phyloP scores from a whole-genome alignment of 176 grass and related monocot genomes.

The Zoysia pacifica region DNA sequence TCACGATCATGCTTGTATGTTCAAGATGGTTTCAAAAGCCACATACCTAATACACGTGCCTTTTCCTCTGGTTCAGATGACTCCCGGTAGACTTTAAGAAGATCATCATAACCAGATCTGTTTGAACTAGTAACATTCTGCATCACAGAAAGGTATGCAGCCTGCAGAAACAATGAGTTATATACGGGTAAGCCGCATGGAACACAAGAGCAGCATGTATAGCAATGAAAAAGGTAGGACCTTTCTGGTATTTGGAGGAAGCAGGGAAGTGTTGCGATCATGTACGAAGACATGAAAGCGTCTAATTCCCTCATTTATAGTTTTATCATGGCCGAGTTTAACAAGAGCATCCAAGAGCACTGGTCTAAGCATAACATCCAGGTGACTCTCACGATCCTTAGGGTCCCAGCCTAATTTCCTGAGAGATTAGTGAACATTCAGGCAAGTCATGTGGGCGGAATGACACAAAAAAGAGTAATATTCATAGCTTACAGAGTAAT shows the following conservation, averaged over 20 bases:
- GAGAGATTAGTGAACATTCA: constrained; percentile 12
- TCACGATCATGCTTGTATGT: constrained; percentile 27
- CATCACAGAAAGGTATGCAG: constrained; percentile 85
- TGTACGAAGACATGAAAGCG: constrained; percentile 65
- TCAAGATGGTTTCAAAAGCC: constrained; percentile 20
- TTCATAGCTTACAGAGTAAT: background rate
- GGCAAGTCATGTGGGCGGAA: background rate
- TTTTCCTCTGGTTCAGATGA: constrained; percentile 66
- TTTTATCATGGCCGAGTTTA: constrained; percentile 63
- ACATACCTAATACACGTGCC: constrained; percentile 59
- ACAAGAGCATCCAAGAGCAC: constrained; percentile 68
- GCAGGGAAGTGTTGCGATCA: constrained; percentile 62
- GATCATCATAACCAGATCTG: constrained; percentile 72
- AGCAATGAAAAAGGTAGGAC: constrained; percentile 47
- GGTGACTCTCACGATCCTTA: constrained; percentile 65
- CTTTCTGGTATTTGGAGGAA: constrained; percentile 81
- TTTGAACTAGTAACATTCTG: constrained; percentile 58
- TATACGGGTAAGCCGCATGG: constrained; percentile 8
- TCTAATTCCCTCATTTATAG: constrained; percentile 67
- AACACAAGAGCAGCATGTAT: background rate
- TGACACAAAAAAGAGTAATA: background rate
- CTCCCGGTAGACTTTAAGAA: constrained; percentile 70
- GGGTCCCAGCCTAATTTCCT: constrained; percentile 91
- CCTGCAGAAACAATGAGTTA: constrained; percentile 53
- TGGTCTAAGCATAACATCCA: constrained; percentile 76